A percentile compares a stretch with the other conserved stretches of the same genome.
phyloP scores from a whole-genome alignment of 495 filamentous ascomycete genomes.

The Neurospora terricola region DNA sequence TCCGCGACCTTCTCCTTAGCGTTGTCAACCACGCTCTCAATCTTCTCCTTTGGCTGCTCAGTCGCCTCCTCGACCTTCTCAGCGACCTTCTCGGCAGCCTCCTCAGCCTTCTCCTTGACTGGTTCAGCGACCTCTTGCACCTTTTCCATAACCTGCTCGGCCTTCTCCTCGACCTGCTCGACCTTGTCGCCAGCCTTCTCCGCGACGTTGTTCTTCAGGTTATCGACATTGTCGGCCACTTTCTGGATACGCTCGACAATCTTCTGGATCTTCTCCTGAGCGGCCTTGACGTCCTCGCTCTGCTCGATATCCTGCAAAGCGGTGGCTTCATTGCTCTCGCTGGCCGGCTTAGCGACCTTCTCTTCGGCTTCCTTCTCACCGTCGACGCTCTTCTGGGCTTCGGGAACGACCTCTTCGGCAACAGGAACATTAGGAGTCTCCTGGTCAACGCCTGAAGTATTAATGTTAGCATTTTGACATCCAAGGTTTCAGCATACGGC shows the following conservation, averaged over 20 bases:
- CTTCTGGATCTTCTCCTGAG: neutral
- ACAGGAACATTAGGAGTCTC: slow-evolving; percentile 19
- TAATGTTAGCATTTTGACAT: slow-evolving; percentile 34
- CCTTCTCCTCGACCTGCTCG: neutral
- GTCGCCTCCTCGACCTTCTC: neutral
- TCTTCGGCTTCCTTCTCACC: slow-evolving; percentile 48
- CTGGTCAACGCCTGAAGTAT: slow-evolving; percentile 14
- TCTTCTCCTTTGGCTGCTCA: neutral
- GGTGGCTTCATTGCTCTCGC: slow-evolving; percentile 62
- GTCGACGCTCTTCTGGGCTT: slow-evolving; percentile 51
- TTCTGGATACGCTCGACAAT: neutral
- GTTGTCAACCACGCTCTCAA: neutral
- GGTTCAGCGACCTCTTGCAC: neutral
- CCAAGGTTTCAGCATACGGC: slow-evolving; percentile 39
- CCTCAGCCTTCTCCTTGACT: slow-evolving; percentile 4
- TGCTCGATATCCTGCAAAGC: neutral
- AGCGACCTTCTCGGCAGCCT: neutral
- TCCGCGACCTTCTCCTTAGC: neutral
- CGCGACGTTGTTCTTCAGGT: neutral
- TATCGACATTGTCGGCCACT: neutral
- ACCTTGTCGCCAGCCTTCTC: neutral
- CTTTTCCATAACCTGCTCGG: neutral
- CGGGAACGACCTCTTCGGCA: slow-evolving; percentile 33
- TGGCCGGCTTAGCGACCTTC: slow-evolving; percentile 60
- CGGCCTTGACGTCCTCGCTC: neutral